A percentile compares a stretch with the other conserved stretches of the same genome.
Evolutionary conservation across 306 rosid genomes (phyloP).

Genomic region (Fagus sylvatica): DNA sequence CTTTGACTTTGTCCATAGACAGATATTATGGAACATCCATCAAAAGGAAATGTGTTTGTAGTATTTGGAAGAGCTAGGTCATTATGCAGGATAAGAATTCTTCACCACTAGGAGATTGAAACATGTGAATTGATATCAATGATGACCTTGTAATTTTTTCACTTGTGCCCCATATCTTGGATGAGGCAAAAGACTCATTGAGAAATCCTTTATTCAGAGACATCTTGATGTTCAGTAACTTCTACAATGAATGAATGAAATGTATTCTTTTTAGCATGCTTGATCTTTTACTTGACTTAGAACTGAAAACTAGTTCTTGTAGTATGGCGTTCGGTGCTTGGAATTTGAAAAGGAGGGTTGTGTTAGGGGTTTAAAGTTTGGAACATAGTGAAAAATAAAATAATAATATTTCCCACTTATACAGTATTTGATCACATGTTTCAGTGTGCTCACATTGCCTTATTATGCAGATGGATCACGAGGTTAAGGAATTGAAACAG

Average conservation of each 20-base stretch:
- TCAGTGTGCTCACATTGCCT: background rate
- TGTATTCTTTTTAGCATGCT: background rate
- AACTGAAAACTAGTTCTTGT: background rate
- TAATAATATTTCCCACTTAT: background rate
- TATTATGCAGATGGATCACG: conserved; percentile 62
- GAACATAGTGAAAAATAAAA: background rate
- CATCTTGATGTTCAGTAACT: background rate
- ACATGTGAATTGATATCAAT: background rate
- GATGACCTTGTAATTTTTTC: background rate
- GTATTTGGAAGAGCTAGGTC: background rate
- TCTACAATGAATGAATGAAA: too few relatives aligned
- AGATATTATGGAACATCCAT: too few relatives aligned
- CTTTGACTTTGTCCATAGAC: too few relatives aligned
- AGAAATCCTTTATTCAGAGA: background rate
- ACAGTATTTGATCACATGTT: background rate
- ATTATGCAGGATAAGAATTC: background rate
- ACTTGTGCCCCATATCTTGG: background rate
- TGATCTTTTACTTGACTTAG: background rate
- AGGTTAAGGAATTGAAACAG: conserved; percentile 66
- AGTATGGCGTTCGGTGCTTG: background rate
- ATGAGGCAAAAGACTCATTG: background rate
- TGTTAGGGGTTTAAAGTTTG: background rate
- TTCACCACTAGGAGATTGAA: background rate
- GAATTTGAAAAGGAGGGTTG: background rate
- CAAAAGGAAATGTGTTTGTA: background rate